Evolutionary conservation across 176 grass and related monocot genomes (phyloP), one percentile per base, ranked within the genome.

Genomic region (Saccharum officinarum): DNA sequence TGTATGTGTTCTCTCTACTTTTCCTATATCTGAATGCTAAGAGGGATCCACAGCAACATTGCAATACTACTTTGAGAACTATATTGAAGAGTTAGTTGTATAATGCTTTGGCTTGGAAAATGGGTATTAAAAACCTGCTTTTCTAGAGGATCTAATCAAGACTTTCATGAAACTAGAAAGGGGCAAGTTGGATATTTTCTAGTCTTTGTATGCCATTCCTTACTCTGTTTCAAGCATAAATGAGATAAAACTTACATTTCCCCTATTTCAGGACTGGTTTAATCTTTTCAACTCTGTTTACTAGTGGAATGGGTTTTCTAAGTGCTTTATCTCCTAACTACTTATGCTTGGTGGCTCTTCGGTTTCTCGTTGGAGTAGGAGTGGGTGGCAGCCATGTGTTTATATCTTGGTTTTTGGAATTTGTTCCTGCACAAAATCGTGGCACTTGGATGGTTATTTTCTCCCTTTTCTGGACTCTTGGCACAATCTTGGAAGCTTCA

Each of bases 351-450:
- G 12, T 95, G n/a, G 73, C 78, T 28, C 45, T 92, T 73, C 93
- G 93, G 33, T 95, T 92, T 78, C 3, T 88, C 34, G 93, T 95
- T 36, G 90, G 93, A 62, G 57, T 95, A 23, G 93, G 93, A 86
- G 72, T 90, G 28, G 90, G 93, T 7, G 93, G 90, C 5, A 82
- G 74, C 7, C 90, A 87, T 50, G 93, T 92, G n/a, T 88, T 95
- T 69, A 36, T 50, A 60, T 92, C 93, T 86, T 95, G 93, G 93
- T 95, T 95, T 86, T 79, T 95, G 67, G 93, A 95, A 31, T 95
- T 95, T 60, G 80, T 95, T 86, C 90, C 93, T 80, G 52, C 82
- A 73, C 59, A 76, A 75, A 90, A 90, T 77, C 87, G 93, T 54
- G 90, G 90, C 74, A 85, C 68, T 65, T 95, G 90, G 79, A 90